phyloP scores from a whole-genome alignment of 2,329 filamentous ascomycete species.

The Xylariaceae sp. region DNA sequence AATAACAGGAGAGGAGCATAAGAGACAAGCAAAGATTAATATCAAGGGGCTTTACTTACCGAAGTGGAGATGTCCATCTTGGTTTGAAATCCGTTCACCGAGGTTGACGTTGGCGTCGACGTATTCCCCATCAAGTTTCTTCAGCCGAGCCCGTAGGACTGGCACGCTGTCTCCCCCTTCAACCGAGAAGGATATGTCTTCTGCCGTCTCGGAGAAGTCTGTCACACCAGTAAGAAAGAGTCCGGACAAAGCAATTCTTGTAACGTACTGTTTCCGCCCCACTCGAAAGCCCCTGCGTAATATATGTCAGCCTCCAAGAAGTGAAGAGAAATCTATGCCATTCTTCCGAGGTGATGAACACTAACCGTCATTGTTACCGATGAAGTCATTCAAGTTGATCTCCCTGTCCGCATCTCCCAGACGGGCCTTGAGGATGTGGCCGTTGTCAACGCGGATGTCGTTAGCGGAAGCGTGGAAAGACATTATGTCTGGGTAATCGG shows the following conservation, averaged over 20 bases:
- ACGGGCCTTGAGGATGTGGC: constrained; percentile 49
- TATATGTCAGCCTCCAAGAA: constrained; percentile 27
- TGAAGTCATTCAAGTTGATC: constrained; percentile 51
- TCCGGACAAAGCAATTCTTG: background rate
- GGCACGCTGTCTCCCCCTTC: constrained; percentile 55
- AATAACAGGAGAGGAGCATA: too few species aligned
- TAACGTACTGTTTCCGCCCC: constrained; percentile 21
- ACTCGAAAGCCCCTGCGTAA: constrained; percentile 20
- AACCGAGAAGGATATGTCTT: constrained; percentile 49
- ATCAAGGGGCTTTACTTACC: background rate
- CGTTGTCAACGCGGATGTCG: constrained; percentile 52
- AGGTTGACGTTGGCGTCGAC: constrained; percentile 55
- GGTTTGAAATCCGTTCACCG: constrained; percentile 56
- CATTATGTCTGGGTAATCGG: constrained; percentile 35
- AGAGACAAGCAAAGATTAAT: background rate
- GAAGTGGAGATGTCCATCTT: constrained; percentile 47
- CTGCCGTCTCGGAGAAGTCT: constrained; percentile 51
- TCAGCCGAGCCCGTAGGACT: constrained; percentile 55
- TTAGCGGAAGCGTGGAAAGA: constrained; percentile 54
- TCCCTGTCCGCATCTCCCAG: constrained; percentile 48
- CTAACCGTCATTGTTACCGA: constrained; percentile 57
- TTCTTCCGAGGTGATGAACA: background rate
- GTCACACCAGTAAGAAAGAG: background rate
- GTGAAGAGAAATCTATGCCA: constrained; percentile 50
- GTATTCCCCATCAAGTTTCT: constrained; percentile 45